Percentiles rank a stretch among this genome's conserved stretches.
Evolutionary conservation across 139 green algal genomes (phyloP).

Genomic region (Chlorella sp.): DNA sequence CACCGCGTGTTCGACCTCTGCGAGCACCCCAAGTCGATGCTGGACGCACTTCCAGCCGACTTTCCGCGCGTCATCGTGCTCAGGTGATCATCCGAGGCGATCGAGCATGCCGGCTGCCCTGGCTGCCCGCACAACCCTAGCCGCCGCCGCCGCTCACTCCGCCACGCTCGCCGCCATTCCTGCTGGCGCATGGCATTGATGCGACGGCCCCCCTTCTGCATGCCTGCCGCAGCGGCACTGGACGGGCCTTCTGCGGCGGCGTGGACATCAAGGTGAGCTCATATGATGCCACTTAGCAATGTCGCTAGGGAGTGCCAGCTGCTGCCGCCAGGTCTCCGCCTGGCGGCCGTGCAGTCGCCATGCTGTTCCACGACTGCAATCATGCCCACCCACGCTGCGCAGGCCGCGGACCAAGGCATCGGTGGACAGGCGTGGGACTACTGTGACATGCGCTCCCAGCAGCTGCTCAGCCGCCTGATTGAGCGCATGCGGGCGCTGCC

Average conservation of each 20-base stretch:
- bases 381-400: background rate
- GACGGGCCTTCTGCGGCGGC: constrained; percentile 37
- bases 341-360: too few relatives aligned
- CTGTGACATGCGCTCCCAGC: constrained; percentile 40
- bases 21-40: constrained; percentile 31
- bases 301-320: background rate
- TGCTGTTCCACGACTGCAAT: too few relatives aligned
- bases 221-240: background rate
- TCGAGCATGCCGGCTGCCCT: too few relatives aligned
- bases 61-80: constrained; percentile 41
- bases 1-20: constrained; percentile 5
- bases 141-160: too few relatives aligned
- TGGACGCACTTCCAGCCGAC: background rate
- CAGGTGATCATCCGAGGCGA: too few relatives aligned
- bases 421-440: constrained; percentile 39
- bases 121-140: too few relatives aligned
- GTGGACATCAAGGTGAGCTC: constrained; percentile 42
- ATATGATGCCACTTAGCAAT: too few relatives aligned
- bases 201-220: too few relatives aligned
- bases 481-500: constrained; percentile 37
- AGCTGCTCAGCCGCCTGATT: constrained; percentile 46
- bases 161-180: too few relatives aligned
- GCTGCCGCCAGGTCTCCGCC: too few relatives aligned
- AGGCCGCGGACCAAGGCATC: constrained; percentile 19
- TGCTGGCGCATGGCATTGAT: too few relatives aligned